These are phyloP conservation scores for Silene coronaria DNA, from an alignment of 179 eudicot species.

Conservation along the genomic window DNA sequence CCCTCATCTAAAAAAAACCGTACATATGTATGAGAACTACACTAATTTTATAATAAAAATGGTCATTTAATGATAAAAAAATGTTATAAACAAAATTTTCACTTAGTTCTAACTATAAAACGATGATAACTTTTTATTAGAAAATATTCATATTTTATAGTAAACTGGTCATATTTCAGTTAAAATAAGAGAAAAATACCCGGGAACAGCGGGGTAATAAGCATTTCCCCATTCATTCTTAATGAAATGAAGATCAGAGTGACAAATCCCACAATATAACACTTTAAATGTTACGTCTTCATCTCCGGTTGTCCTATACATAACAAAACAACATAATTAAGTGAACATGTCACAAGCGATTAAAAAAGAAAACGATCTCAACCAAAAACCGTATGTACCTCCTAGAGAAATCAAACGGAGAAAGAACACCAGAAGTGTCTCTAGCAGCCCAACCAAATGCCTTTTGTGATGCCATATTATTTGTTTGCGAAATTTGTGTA, in stretches of 20 bases:
- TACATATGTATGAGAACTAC: no score
- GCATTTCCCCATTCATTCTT: constrained; percentile 54
- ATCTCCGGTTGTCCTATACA: constrained; percentile 45
- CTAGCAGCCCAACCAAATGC: constrained; percentile 41
- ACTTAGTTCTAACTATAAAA: no score
- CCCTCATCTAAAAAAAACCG: no score
- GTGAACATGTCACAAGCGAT: not conserved
- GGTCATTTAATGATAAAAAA: no score
- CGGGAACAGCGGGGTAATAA: constrained; percentile 50
- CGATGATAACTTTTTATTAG: no score
- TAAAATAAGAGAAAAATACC: no score
- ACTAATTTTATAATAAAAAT: no score
- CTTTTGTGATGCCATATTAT: constrained; percentile 30
- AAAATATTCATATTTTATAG: no score
- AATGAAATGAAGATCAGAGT: constrained; percentile 52
- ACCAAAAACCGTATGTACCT: constrained; percentile 24
- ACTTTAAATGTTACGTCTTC: constrained; percentile 54
- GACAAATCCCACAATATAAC: constrained; percentile 59
- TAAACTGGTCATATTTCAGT: no score
- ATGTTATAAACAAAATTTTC: no score
- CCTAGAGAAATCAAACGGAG: constrained; percentile 35
- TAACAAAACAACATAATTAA: not conserved
- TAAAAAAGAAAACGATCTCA: not conserved
- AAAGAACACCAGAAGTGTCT: constrained; percentile 32
- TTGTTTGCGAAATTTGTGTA: not conserved